Evolutionary conservation across 164 flowering plant genomes (phyloP), one percentile per base, ranked within the genome.

Genomic region (Piper longum): DNA sequence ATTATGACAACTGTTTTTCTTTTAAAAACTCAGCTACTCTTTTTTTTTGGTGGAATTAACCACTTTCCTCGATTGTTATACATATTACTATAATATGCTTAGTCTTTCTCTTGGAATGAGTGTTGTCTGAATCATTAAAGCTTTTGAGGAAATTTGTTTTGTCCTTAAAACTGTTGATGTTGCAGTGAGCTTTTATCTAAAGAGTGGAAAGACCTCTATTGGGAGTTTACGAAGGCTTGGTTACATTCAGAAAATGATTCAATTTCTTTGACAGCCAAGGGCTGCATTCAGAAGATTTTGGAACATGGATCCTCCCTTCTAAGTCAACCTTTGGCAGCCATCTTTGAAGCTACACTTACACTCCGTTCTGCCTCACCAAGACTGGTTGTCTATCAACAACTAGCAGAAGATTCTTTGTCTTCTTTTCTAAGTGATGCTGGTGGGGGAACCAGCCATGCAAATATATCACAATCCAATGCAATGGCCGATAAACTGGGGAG

Each of bases 291-390:
- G 62, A 82, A 74, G 64, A 83, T 93, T 69, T 71, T 77, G 16
- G 72, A 73, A 42, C 72, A 76, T 70, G 97, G 86, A 51, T 75
- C 72, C 54, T 77, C 92, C 63, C 68, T 88, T 59, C 44, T 90
- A 61, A 74, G 73, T 60, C 87, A 83, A 63, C 82, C 86, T 16
- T 75, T 93, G 75, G 85, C 85, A 58, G 81, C 97, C 19, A 48
- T 88, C 3, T 88, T 88, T 75, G 92, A 85, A 65, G 82, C 85
- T 65, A 85, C 96, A 66, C 96, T 93, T 52, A 74, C 73, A 55
- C 86, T 93, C 55, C 84, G 99, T 69, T 88, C 97, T 56, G 81
- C 97, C 67, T 93, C 99, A n/a, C 97, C 97, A 43, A 81, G 89
- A 74, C 73, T 93, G 81, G 96, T 87, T 59, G 80, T 90, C 62